Evolutionary conservation across 169 alveolate species (phyloP), one percentile per base, ranked within the genome.

Genomic region (Nephromyces sp.): DNA sequence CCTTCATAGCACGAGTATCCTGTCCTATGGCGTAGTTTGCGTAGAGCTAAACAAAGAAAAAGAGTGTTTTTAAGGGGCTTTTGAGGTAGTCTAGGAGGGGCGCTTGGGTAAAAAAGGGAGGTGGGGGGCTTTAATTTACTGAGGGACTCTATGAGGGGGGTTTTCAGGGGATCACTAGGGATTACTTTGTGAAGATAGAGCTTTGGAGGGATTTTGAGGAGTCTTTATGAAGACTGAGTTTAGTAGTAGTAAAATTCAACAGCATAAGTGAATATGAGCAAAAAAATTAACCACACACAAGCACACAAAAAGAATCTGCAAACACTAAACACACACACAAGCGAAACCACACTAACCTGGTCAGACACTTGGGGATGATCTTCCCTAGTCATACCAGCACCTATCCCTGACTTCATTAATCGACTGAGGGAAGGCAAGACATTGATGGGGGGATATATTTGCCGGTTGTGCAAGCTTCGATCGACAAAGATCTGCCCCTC

Each of bases 1-100:
- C 99, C 88, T 95, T 96, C 99, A 97, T 96, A 35, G 99, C 98
- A 52, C 97, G 95, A 21, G 98, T 96, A 78, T 98, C 99, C 85
- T 96, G 98, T 43, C 99, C 99, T 62, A 96, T 93, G 75, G 99
- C 99, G 81, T 98, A 98, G 92, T 95, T 96, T 57, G 99, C 98
- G 86, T 98, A 98, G 68, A 98, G 86, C 90, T 98, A 68, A 1
- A 32, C 28, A 6, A n/a, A 24, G 0, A 53, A 24, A 1, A 1
- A 1, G 1, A 33, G 62, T n/a, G n/a, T n/a, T n/a, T n/a, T n/a
- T n/a, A n/a, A n/a, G n/a, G n/a, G n/a, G n/a, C n/a, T n/a, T n/a
- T n/a, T n/a, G n/a, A n/a, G n/a, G n/a, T n/a, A n/a, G n/a, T n/a
- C n/a, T n/a, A n/a, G n/a, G n/a, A n/a, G n/a, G n/a, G n/a, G n/a